These are phyloP conservation scores for Mucor piriformis DNA, from an alignment of 371 early-diverging fungal genomes.

Conservation along the genomic window DNA sequence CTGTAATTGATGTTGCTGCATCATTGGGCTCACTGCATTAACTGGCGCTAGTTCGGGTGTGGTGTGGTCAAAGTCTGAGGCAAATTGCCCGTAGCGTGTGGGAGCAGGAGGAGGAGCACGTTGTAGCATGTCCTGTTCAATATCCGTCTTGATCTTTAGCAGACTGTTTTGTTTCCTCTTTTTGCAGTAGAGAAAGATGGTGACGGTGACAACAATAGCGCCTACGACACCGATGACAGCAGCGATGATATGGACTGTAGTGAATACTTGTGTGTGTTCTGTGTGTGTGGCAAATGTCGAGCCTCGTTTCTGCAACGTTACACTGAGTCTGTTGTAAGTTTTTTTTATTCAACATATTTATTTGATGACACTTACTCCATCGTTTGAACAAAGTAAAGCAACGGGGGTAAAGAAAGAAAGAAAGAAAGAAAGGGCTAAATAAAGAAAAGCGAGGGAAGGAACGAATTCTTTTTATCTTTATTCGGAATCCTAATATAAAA, in stretches of 20 bases:
- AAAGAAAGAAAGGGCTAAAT: no score
- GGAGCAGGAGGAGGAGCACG: background rate
- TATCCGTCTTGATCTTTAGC: background rate
- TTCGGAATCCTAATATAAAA: slow-evolving; percentile 17
- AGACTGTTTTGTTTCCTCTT: slow-evolving; percentile 7
- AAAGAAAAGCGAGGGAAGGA: no score
- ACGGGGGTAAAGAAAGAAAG: slow-evolving; percentile 5
- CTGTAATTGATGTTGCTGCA: slow-evolving; percentile 31
- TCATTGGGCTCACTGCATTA: slow-evolving; percentile 21
- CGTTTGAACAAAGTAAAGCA: slow-evolving; percentile 2
- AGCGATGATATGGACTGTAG: slow-evolving; percentile 41
- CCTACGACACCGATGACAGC: slow-evolving; percentile 39
- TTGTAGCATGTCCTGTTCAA: background rate
- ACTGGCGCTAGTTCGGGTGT: slow-evolving; percentile 5
- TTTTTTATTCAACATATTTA: no score
- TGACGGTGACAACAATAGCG: slow-evolving; percentile 30
- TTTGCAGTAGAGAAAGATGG: slow-evolving; percentile 32
- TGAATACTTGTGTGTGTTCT: slow-evolving; percentile 37
- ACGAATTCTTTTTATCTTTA: slow-evolving; percentile 3
- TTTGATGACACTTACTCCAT: background rate
- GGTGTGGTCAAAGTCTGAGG: slow-evolving; percentile 17
- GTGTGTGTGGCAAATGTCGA: slow-evolving; percentile 24
- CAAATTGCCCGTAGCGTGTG: slow-evolving; percentile 22
- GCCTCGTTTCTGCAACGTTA: slow-evolving; percentile 8
- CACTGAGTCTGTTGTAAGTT: background rate